These are phyloP conservation scores for Mortierella sp. DNA, from an alignment of 371 early-diverging fungal genomes.

Conservation along the genomic window DNA sequence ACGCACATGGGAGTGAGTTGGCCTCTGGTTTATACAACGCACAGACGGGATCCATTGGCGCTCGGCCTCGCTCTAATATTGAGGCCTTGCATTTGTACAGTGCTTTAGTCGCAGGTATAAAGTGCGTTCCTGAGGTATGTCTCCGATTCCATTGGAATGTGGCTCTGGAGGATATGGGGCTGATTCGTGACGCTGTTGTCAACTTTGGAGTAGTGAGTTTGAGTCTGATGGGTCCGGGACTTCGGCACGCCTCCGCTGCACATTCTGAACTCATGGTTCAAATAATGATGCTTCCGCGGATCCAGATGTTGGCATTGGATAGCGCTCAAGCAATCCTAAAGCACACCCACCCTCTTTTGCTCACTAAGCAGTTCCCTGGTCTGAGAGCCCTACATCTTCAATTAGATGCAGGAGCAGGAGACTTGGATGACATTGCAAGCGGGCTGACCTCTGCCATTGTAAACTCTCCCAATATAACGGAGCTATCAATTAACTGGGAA, in stretches of 20 bases:
- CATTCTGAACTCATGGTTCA: slow-evolving; percentile 3
- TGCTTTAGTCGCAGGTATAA: slow-evolving; percentile 1
- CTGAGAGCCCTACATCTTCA: background rate
- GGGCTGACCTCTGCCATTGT: background rate
- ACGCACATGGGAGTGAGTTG: too few species aligned
- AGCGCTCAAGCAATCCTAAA: slow-evolving; percentile 3
- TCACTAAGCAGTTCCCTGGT: background rate
- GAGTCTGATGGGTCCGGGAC: background rate
- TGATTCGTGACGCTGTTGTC: background rate
- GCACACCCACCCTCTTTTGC: background rate
- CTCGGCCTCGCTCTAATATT: background rate
- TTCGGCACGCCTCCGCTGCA: background rate
- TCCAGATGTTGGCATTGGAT: slow-evolving; percentile 1
- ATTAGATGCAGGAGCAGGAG: background rate
- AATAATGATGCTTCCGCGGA: background rate
- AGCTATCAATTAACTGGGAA: background rate
- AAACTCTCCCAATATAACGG: background rate
- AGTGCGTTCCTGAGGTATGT: background rate
- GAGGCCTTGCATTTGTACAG: slow-evolving; percentile 5
- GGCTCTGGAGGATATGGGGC: slow-evolving; percentile 3
- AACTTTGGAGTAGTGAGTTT: slow-evolving; percentile 5
- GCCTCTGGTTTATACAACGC: background rate
- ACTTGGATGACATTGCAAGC: background rate
- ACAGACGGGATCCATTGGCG: background rate
- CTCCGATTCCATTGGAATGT: slow-evolving; percentile 9